phyloP scores from a whole-genome alignment of 768 basidiomycete genomes.

The Termitomyces sp. region DNA sequence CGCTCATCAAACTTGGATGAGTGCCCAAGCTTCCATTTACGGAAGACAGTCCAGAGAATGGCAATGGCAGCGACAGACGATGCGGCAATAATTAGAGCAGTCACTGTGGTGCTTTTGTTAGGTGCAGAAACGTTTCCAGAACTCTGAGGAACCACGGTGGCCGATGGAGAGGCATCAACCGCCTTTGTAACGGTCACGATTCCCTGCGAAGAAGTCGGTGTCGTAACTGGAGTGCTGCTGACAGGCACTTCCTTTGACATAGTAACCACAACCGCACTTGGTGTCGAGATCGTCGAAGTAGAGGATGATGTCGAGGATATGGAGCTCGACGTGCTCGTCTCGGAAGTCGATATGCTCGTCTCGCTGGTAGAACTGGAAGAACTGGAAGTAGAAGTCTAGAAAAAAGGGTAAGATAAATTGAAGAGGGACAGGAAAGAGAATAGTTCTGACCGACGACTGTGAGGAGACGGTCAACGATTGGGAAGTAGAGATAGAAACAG shows the following conservation, averaged over 20 bases:
- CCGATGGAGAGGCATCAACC: constrained; percentile 23
- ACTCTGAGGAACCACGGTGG: constrained; percentile 22
- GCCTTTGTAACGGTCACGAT: constrained; percentile 25
- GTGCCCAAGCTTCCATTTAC: constrained; percentile 87
- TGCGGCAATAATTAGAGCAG: constrained; percentile 66
- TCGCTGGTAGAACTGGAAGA: constrained; percentile 1
- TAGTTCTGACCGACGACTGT: constrained; percentile 6
- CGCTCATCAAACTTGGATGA: constrained; percentile 79
- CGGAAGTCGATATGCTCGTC: constrained; percentile 4
- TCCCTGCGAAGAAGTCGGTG: constrained; percentile 14
- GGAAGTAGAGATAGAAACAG: constrained; percentile 5
- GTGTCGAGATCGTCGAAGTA: constrained; percentile 2
- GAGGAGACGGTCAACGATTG: constrained; percentile 3
- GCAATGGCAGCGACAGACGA: constrained; percentile 61
- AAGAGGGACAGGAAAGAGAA: neutral
- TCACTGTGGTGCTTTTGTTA: constrained; percentile 40
- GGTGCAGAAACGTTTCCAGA: constrained; percentile 21
- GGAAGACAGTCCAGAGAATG: constrained; percentile 85
- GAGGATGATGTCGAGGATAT: constrained; percentile 1
- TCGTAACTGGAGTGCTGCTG: constrained; percentile 17
- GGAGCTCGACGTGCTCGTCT: constrained; percentile 8
- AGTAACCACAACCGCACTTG: constrained; percentile 8
- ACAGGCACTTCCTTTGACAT: constrained; percentile 14
- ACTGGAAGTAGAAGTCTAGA: constrained; percentile 6
- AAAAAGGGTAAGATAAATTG: neutral